Conservation (phyloP, 1,284 basidiomycete species). For the Ustilago shanxiensis region DNA sequence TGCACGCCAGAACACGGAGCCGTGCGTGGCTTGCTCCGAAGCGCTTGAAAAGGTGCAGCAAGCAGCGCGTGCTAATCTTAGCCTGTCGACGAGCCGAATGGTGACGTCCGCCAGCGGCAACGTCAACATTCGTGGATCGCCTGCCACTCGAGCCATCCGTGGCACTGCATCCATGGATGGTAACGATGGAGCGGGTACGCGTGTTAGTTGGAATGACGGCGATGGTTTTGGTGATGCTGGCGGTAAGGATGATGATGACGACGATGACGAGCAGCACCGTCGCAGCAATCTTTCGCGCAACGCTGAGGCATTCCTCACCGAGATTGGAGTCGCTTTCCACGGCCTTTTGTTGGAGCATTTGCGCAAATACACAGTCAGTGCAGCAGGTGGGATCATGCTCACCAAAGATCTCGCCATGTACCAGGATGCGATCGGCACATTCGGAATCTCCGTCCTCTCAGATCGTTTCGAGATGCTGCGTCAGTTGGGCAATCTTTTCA, state of each 20-base stretch:
- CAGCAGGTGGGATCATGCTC: slow-evolving; percentile 95
- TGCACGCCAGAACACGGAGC: slow-evolving; percentile 93
- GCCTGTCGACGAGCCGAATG: slow-evolving; percentile 25
- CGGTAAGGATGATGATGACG: slow-evolving; percentile 27
- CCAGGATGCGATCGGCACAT: slow-evolving; percentile 88
- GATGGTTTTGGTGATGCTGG: slow-evolving; percentile 9
- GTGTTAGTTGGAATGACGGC: slow-evolving; percentile 26
- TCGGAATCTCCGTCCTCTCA: slow-evolving; percentile 83
- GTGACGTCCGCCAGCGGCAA: slow-evolving; percentile 27
- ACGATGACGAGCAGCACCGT: slow-evolving; percentile 26
- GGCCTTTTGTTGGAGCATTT: slow-evolving; percentile 92
- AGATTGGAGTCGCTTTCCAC: slow-evolving; percentile 94
- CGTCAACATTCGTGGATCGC: slow-evolving; percentile 25
- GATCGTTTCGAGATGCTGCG: slow-evolving; percentile 99
- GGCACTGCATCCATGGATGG: slow-evolving; percentile 22
- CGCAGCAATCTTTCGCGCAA: slow-evolving; percentile 74
- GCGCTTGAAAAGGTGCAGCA: slow-evolving; percentile 84
- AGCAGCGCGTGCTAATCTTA: slow-evolving; percentile 78
- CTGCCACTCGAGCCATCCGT: slow-evolving; percentile 12
- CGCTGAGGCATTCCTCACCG: slow-evolving; percentile 88
- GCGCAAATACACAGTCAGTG: slow-evolving; percentile 94
- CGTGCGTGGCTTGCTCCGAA: slow-evolving; percentile 89
- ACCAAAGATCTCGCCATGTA: slow-evolving; percentile 98
- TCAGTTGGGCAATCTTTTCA: slow-evolving; percentile 94
- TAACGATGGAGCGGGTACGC: slow-evolving; percentile 10